Evolutionary conservation across 768 basidiomycete species (phyloP), one percentile per base, ranked within the genome.

Genomic region (Lentinula aciculospora): DNA sequence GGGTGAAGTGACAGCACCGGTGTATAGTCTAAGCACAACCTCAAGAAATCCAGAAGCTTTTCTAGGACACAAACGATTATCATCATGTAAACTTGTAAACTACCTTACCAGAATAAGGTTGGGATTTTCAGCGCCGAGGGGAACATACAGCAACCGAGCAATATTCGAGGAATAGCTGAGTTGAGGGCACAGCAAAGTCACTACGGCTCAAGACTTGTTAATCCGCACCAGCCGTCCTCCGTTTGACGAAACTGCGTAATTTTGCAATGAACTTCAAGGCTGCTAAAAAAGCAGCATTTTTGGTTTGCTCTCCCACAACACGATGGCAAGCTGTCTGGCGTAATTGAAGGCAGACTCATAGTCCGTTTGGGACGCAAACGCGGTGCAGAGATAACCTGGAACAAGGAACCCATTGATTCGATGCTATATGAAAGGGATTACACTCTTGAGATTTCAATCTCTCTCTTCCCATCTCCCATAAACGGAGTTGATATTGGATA

Each of bases 401-500:
- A 31, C 48, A 59, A 56, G 36, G 58, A 58, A 56, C 12, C 1
- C 23, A 53, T 51, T 50, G 39, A 32, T 50, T 39, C 60, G 63
- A 61, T 53, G 53, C 61, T 58, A 39, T 21, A 57, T 56, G 15
- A 19, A 63, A 56, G 34, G 53, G 56, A 74, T 58, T 67, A 93
- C 95, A 93, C 81, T 96, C 91, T 69, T 86, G 79, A 40, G 90
- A 87, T 65, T 90, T 88, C 9, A 98, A 76, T 54, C 97, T 83
- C 69, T 97, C 94, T 71, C 89, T 83, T 74, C 98, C 97, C 44
- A 95, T 78, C 71, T 99, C 95, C 94, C 97, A 99, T 17, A 98
- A 78, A 58, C 96, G 86, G 60, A 99, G 91, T 72, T 98, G 96
- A 73, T 99, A 96, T 67, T 97, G 94, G 0, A 99, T 96, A 0